Conservation (phyloP, 2,329 filamentous ascomycete genomes). For the Dothideomycetes sp. region DNA sequence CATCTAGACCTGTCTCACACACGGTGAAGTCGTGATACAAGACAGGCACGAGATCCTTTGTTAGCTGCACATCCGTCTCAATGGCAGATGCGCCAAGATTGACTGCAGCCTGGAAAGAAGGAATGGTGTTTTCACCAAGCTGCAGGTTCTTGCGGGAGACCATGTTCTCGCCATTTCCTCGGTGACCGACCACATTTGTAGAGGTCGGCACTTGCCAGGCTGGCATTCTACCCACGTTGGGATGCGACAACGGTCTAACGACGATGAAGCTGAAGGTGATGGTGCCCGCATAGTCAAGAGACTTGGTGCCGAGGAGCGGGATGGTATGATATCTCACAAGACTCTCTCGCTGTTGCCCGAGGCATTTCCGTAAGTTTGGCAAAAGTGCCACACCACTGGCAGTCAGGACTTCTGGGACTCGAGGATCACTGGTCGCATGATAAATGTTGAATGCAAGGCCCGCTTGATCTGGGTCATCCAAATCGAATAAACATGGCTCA, state of each 20-base stretch:
- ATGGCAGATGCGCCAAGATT: constrained; percentile 25
- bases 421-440: background rate
- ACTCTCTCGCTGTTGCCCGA: constrained; percentile 1
- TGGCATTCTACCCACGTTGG: background rate
- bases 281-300: background rate
- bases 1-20: constrained; percentile 31
- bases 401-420: background rate
- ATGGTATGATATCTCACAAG: background rate
- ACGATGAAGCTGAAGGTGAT: background rate
- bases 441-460: background rate
- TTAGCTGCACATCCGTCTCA: constrained; percentile 28
- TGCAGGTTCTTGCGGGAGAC: constrained; percentile 17
- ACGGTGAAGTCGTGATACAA: constrained; percentile 33
- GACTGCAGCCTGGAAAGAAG: constrained; percentile 25
- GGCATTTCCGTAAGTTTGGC: background rate
- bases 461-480: background rate
- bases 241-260: background rate
- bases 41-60: constrained; percentile 28
- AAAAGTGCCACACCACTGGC: background rate
- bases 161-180: background rate
- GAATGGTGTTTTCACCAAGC: constrained; percentile 28
- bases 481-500: background rate
- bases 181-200: background rate
- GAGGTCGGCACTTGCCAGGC: background rate
- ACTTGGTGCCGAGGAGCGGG: constrained; percentile 2